These are phyloP conservation scores for Cordia subcordata DNA, from an alignment of 257 asterid genomes.

Conservation along the genomic window DNA sequence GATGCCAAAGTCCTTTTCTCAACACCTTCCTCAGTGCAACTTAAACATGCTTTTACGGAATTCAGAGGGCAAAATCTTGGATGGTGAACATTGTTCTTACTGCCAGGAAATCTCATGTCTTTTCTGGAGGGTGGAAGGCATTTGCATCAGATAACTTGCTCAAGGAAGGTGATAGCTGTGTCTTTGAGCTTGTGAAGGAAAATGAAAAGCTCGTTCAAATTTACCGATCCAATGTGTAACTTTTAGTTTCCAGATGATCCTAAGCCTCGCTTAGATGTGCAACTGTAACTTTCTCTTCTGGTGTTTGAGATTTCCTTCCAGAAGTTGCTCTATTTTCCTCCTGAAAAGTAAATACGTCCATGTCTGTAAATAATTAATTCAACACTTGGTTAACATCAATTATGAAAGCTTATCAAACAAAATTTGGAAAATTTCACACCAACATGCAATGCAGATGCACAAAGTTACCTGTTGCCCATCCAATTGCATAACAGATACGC, in stretches of 20 bases:
- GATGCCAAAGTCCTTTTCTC: not conserved
- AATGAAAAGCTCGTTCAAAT: conserved; percentile 7
- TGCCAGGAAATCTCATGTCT: not conserved
- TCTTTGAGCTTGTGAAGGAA: conserved; percentile 14
- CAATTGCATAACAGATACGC: too few relatives aligned
- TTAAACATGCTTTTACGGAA: not conserved
- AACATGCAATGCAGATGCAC: too few relatives aligned
- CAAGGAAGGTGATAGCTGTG: conserved; percentile 19
- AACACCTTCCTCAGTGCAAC: not conserved
- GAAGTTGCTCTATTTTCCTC: too few relatives aligned
- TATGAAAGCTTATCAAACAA: too few relatives aligned
- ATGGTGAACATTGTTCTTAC: conserved; percentile 1
- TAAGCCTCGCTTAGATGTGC: not conserved
- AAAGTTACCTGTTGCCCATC: too few relatives aligned
- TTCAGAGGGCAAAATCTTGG: conserved; percentile 8
- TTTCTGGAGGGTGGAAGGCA: conserved; percentile 15
- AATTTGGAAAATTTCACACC: too few relatives aligned
- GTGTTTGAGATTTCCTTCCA: too few relatives aligned
- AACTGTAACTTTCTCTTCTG: not conserved
- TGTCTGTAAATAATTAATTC: too few relatives aligned
- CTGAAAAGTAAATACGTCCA: too few relatives aligned
- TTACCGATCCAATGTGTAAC: not conserved
- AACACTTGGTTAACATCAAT: too few relatives aligned
- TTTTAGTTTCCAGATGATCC: too few relatives aligned
- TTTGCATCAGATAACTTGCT: conserved; percentile 12